A percentile compares a stretch with the other conserved stretches of the same genome.
Evolutionary conservation across 2,329 filamentous ascomycete species (phyloP).

Genomic region (Aureobasidium namibiae): DNA sequence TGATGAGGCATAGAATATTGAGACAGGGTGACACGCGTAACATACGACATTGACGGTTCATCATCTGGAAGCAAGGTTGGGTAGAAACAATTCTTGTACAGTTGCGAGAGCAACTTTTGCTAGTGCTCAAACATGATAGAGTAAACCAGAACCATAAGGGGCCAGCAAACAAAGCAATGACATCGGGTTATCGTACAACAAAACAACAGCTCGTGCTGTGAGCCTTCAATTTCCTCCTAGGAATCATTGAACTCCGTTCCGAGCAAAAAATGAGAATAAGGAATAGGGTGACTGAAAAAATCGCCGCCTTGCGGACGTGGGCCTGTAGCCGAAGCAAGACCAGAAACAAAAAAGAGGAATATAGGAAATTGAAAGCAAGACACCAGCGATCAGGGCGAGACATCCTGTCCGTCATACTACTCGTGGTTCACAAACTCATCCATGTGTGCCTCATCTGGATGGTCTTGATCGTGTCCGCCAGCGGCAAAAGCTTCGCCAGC

Average conservation of each 20-base stretch:
- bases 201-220: not conserved
- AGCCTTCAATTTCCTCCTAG: not conserved
- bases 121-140: too few species aligned
- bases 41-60: too few species aligned
- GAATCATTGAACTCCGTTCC: not conserved
- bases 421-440: slow-evolving; percentile 13
- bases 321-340: not conserved
- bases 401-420: not conserved
- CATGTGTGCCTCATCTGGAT: slow-evolving; percentile 1
- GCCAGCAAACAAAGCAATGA: not conserved
- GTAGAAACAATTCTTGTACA: not conserved
- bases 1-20: too few species aligned
- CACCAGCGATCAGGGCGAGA: not conserved
- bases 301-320: not conserved
- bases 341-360: not conserved
- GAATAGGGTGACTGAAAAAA: not conserved
- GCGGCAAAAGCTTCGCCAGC: slow-evolving; percentile 12
- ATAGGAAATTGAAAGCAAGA: too few species aligned
- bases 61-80: too few species aligned
- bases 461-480: slow-evolving; percentile 4
- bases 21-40: too few species aligned
- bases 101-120: not conserved
- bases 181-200: not conserved
- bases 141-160: not conserved
- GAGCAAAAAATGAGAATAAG: not conserved